Evolutionary conservation across 768 basidiomycete species (phyloP), one percentile per base, ranked within the genome.

Genomic region (Mycena filopes): DNA sequence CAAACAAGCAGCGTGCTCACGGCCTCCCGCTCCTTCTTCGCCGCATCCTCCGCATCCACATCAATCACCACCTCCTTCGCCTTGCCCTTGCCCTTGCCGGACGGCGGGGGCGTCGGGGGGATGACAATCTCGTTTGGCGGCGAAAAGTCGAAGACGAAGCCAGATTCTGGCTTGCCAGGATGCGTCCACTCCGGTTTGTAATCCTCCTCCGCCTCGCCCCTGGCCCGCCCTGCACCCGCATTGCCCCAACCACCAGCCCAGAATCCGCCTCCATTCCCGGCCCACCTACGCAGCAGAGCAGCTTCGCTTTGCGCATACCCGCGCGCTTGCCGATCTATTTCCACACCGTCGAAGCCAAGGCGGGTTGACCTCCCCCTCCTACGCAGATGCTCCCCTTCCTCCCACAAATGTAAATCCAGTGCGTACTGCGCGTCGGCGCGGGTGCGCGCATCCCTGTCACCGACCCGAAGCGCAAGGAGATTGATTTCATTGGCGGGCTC

Each of bases 111-210:
- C 36, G 36, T 36, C 3, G 36, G 9, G 11, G 36, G 36, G 15
- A 36, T 36, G 2, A 79, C 56, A 21, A 63, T 46, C 45, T 77
- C 75, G 15, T 76, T 75, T n/a, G 81, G 80, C 3, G 83, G 80
- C 3, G 83, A 83, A 75, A 94, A 93, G 72, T 92, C 85, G 70
- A 84, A 84, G 1, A 88, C 86, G 73, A 90, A 93, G 1, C 90
- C 91, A n/a, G 87, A 78, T 16, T 83, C 79, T 8, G 86, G 79
- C 6, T 75, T 76, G 12, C 74, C 74, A 2, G 89, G 85, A 71
- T 94, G 92, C 0, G 92, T 94, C 75, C 87, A 91, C n/a, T 78
- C 78, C 2, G 78, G 71, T 62, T 80, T 81, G 70, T 92, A 92
- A 62, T 86, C 81, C 20, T 78, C 73, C 31, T 80, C 77, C 53